Evolutionary conservation across 1,284 basidiomycete species (phyloP), one percentile per base, ranked within the genome.

Genomic region (Coniophora puteana): DNA sequence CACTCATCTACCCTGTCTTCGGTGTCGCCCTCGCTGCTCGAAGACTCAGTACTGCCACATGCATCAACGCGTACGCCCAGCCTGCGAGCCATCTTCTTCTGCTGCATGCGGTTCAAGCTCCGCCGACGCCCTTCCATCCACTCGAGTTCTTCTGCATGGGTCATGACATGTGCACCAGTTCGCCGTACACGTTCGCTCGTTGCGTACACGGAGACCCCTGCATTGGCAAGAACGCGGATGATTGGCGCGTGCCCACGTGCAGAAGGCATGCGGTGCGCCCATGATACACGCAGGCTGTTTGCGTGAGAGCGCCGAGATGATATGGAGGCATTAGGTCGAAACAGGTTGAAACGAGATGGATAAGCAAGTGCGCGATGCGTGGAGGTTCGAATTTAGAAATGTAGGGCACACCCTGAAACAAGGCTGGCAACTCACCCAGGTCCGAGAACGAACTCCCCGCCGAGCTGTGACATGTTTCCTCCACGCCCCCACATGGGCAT

Each of bases 391-490:
- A 41, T n/a, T 16, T 11, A 23, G 5, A 16, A 24, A 7, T 12
- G 26, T 21, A 24, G 8, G 7, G 8, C 8, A 29, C n/a, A 11
- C 13, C 8, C 26, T 10, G 21, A 12, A 18, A 10, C n/a, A 16
- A 18, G 35, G 22, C 8, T 36, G 18, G 18, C 3, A 26, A 57
- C 76, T 55, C 44, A 83, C 80, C 80, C 81, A 34, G 87, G 86
- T 18, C 86, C 87, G 39, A 95, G 74, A 20, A 94, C 76, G 55
- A 94, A 93, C 65, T 94, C 92, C 18, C 92, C 92, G 13, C 92
- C 92, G 22, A 94, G 73, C 61, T 93, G 86, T 37, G 70, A 63
- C 33, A 79, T 66, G 54, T 91, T 83, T 0, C 91, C 91, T 1
- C 85, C 87, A 41, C 78, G 80, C 60, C 83, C 82, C 77, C 80